Evolutionary conservation across 1,284 basidiomycete genomes (phyloP).

Genomic region (Agaricales sp.): DNA sequence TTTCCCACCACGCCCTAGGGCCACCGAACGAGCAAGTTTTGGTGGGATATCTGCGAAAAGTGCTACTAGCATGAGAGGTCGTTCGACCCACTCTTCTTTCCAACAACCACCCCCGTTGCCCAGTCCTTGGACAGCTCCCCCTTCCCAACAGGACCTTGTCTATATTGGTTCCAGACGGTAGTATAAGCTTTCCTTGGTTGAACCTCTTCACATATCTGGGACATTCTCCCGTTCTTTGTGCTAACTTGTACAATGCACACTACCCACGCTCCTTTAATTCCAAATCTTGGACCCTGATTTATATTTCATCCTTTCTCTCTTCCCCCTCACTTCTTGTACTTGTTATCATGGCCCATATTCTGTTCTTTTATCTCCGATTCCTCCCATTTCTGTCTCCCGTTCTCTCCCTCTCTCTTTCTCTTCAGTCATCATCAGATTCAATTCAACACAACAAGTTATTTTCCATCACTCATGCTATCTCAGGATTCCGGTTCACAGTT

Average conservation of each 20-base stretch:
- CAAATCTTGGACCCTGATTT: too few relatives aligned
- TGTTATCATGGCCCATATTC: neutral
- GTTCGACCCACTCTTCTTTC: neutral
- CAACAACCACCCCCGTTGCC: neutral
- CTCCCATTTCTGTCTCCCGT: neutral
- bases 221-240: slow-evolving; percentile 76
- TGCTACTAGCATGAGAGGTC: neutral
- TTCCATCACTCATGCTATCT: neutral
- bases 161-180: neutral
- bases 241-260: slow-evolving; percentile 28
- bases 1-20: neutral
- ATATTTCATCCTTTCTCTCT: too few relatives aligned
- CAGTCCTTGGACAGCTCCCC: neutral
- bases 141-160: neutral
- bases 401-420: slow-evolving; percentile 10
- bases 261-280: neutral
- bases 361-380: too few relatives aligned
- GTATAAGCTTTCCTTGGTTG: slow-evolving; percentile 7
- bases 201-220: slow-evolving; percentile 58
- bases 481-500: neutral
- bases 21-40: neutral
- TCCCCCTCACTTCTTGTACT: too few relatives aligned
- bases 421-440: slow-evolving; percentile 9
- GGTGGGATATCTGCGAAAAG: neutral
- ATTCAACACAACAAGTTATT: neutral